Evolutionary conservation across 2,329 filamentous ascomycete species (phyloP).

Genomic region (Thielaviopsis ethacetica): DNA sequence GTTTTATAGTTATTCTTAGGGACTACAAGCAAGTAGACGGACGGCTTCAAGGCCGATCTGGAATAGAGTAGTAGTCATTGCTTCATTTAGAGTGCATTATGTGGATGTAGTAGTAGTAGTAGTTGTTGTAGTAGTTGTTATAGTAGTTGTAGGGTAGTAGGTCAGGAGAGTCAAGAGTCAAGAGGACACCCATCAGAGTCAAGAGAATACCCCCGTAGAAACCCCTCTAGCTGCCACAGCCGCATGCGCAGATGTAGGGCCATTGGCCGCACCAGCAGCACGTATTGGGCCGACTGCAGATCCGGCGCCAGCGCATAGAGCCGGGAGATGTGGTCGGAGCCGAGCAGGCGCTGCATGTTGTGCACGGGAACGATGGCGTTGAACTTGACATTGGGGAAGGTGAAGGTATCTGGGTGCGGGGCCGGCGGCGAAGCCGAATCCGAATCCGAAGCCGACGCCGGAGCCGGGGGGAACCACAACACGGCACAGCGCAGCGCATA

Average conservation of each 20-base stretch:
- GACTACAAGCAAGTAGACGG: background rate
- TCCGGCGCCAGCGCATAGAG: slow-evolving; percentile 21
- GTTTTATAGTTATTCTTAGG: slow-evolving; percentile 4
- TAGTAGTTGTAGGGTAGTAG: no score
- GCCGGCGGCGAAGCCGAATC: no score
- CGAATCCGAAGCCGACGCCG: slow-evolving; percentile 11
- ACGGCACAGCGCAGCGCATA: slow-evolving; percentile 28
- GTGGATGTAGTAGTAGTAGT: no score
- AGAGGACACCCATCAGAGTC: no score
- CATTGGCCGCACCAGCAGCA: slow-evolving; percentile 25
- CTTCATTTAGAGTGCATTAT: no score
- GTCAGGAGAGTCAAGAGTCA: no score
- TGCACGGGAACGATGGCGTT: slow-evolving; percentile 31
- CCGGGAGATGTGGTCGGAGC: slow-evolving; percentile 25
- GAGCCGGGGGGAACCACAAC: slow-evolving; percentile 23
- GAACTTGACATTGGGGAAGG: slow-evolving; percentile 19
- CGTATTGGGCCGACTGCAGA: slow-evolving; percentile 23
- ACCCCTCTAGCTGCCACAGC: slow-evolving; percentile 42
- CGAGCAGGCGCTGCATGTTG: slow-evolving; percentile 34
- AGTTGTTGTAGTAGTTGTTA: background rate
- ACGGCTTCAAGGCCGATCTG: slow-evolving; percentile 5
- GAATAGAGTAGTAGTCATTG: slow-evolving; percentile 9
- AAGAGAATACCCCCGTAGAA: background rate
- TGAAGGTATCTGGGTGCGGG: slow-evolving; percentile 25
- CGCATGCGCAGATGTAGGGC: slow-evolving; percentile 30